Conservation (phyloP, 2,329 filamentous ascomycete species). For the Epichloe hybrida region DNA sequence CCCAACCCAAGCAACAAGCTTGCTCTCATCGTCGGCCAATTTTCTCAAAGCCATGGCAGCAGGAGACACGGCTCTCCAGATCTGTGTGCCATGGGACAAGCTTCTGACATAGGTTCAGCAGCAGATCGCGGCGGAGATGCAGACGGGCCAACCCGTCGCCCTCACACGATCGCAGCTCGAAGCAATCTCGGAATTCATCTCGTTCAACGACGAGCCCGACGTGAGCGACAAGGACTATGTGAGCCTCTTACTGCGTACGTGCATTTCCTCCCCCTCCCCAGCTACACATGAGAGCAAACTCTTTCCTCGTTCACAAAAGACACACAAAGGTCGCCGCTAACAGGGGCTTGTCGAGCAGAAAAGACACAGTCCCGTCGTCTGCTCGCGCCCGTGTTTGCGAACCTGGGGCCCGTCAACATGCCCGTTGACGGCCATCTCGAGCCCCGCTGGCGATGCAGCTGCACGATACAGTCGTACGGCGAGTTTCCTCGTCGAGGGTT, state of each 20-base stretch:
- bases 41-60: background rate
- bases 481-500: constrained; percentile 20
- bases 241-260: constrained; percentile 16
- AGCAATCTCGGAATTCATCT: constrained; percentile 27
- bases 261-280: background rate
- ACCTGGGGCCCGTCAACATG: constrained; percentile 8
- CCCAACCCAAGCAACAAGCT: background rate
- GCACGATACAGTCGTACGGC: constrained; percentile 10
- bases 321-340: background rate
- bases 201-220: constrained; percentile 16
- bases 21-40: background rate
- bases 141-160: constrained; percentile 18
- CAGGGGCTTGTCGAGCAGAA: constrained; percentile 4
- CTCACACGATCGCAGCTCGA: constrained; percentile 24
- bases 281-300: background rate
- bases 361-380: constrained; percentile 7
- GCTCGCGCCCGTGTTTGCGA: constrained; percentile 6
- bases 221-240: constrained; percentile 16
- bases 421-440: constrained; percentile 11
- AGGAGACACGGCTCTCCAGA: background rate
- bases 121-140: constrained; percentile 23
- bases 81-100: constrained; percentile 18
- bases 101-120: constrained; percentile 26
- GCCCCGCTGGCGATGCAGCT: constrained; percentile 15
- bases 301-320: background rate